phyloP scores from a whole-genome alignment of 108 stramenopile species.

The Cyclotella sp. region DNA sequence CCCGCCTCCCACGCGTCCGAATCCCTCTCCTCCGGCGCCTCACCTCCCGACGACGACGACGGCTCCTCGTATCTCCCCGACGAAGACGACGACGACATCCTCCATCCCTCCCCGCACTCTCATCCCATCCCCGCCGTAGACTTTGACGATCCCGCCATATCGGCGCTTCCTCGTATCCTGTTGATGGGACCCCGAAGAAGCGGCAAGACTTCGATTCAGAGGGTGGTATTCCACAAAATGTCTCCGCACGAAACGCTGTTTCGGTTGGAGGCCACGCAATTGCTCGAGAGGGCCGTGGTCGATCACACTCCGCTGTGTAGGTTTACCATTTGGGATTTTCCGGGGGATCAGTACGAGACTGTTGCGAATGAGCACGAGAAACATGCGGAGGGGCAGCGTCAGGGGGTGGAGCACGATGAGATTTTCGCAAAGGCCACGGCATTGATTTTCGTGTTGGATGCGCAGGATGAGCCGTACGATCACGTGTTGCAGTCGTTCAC shows the following conservation, averaged over 20 bases:
- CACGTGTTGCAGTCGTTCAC: slow-evolving; percentile 88
- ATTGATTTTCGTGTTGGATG: slow-evolving; percentile 88
- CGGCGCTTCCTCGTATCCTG: slow-evolving; percentile 88
- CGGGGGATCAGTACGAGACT: slow-evolving; percentile 89
- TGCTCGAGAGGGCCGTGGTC: slow-evolving; percentile 80
- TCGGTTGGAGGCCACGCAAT: slow-evolving; percentile 88
- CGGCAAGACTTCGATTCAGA: slow-evolving; percentile 95
- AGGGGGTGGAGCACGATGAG: slow-evolving; percentile 29
- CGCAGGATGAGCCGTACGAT: slow-evolving; percentile 93
- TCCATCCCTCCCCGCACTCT: slow-evolving; percentile 1
- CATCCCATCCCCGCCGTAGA: slow-evolving; percentile 50
- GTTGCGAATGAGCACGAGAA: slow-evolving; percentile 13
- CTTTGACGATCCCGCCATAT: slow-evolving; percentile 85
- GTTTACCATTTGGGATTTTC: slow-evolving; percentile 99
- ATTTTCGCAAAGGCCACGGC: slow-evolving; percentile 67
- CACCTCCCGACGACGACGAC: slow-evolving; percentile 1
- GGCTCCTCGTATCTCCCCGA: slow-evolving; percentile 2
- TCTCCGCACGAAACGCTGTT: slow-evolving; percentile 99
- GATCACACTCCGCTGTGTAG: slow-evolving; percentile 95
- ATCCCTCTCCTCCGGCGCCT: slow-evolving; percentile 18
- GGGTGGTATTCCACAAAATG: slow-evolving; percentile 99
- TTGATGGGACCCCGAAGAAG: slow-evolving; percentile 94
- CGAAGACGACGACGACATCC: slow-evolving; percentile 1
- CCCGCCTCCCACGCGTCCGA: slow-evolving; percentile 13
- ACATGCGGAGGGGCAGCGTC: slow-evolving; percentile 12